phyloP scores from a whole-genome alignment of 495 filamentous ascomycete genomes.

The Glutinoglossum americanum region DNA sequence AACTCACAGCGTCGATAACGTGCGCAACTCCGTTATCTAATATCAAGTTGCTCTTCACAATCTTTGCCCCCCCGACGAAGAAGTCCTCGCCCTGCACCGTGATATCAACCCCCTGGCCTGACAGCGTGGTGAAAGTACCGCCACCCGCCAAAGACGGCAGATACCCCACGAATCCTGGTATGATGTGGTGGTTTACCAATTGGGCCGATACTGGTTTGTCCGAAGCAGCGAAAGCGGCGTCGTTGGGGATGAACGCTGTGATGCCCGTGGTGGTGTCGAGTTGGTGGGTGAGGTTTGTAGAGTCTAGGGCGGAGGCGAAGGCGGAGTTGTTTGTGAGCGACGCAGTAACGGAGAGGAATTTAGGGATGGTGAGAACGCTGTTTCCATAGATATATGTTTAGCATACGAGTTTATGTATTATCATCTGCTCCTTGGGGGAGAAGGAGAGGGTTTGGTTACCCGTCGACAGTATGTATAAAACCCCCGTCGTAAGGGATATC shows the following conservation, averaged over 20 bases:
- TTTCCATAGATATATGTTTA: neutral
- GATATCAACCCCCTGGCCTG: constrained; percentile 14
- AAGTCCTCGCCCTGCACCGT: constrained; percentile 11
- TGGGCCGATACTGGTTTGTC: neutral
- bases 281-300: constrained; percentile 10
- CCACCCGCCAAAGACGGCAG: constrained; percentile 15
- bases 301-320: constrained; percentile 12
- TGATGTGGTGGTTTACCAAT: constrained; percentile 1
- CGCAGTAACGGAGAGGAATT: constrained; percentile 21
- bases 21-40: constrained; percentile 20
- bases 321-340: constrained; percentile 6
- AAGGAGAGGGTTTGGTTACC: constrained; percentile 8
- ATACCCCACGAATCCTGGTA: constrained; percentile 16
- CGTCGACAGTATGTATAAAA: constrained; percentile 15
- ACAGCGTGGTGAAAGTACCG: constrained; percentile 12
- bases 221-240: neutral
- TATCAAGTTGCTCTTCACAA: constrained; percentile 15
- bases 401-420: neutral
- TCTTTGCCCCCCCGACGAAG: constrained; percentile 18
- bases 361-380: constrained; percentile 22
- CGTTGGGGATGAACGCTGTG: constrained; percentile 4
- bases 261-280: constrained; percentile 6
- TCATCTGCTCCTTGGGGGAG: neutral
- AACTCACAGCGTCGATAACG: constrained; percentile 11
- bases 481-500: constrained; percentile 16